Base-by-base conservation (phyloP, 352 stramenopile genomes). In the Phytopythium ostracodes region DNA sequence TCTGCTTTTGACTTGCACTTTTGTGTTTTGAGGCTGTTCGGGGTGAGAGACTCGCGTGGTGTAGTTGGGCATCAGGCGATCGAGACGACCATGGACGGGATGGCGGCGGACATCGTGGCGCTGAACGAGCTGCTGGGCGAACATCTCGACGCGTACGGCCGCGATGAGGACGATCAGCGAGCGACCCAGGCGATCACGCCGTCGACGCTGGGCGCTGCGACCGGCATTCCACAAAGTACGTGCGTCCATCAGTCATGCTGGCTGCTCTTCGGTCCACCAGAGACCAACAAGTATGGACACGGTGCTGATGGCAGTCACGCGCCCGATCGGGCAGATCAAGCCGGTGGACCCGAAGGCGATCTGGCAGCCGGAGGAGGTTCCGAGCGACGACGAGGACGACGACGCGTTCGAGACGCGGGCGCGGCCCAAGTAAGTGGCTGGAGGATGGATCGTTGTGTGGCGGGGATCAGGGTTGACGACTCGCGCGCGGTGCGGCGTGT, bases 351-450 rank as follows among this genome's bases (percentile, higher is more conserved):
- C 77, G 10, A 89, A 85, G 55, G 81, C 80, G 33, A 93, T 93
- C 67, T 93, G 84, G 84, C 68, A 76, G 18, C 71, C 76, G 29
- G 69, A 90, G 40, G 83, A 91, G 73, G 70, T 92, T 3, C 77
- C 73, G 6, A 91, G 81, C 46, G 84, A 91, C 62, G 83, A 87
- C 52, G 83, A 93, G 68, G 84, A 90, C 58, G 81, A 94, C 59
- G 75, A 86, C 40, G 43, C 56, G 11, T 87, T 73, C 47, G 84
- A 91, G 31, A 87, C 69, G 6, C 72, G 84, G 33, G 42, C 56
- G 15, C 74, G 84, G 0, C 84, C 84, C 11, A 70, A 59, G 83
- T 92, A 71, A 49, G 70, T 60, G 20, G 42, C 11, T 25, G 22
- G 29, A 35, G n/a, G n/a, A n/a, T n/a, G n/a, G n/a, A n/a, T n/a